Base-by-base conservation (phyloP, 169 alveolate genomes). In the Babesia divergens region DNA sequence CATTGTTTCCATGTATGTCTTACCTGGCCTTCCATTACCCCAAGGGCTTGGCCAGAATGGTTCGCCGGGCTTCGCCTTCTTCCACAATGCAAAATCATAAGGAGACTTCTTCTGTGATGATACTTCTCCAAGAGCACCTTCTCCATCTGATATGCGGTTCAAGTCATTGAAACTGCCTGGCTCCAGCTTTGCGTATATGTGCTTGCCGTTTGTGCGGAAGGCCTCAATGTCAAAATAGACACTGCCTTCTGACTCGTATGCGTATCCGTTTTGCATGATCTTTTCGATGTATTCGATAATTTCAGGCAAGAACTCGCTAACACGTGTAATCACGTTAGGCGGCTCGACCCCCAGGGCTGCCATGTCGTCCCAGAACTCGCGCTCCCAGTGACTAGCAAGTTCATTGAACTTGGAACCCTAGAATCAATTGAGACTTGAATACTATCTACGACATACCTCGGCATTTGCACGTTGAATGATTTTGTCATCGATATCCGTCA, bases 1-100 rank as follows among this genome's bases (percentile, higher is more conserved):
- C 47, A 14, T 38, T 38, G 14, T 9, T 13, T n/a, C 24, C 11
- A n/a, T 13, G 16, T 3, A 0, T 37, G 2, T 20, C 81, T 9
- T 16, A 83, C 94, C 99, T 6, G 99, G 99, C 68, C 99, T 90
- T 34, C 99, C 99, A 56, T 89, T 81, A 29, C 99, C 99, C 98
- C 99, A 98, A 0, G 98, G 99, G 24, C 98, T 93, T 14, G 90
- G 95, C 99, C 99, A 98, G 62, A 75, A 84, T 4, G 99, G 99
- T 83, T 98, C 99, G 58, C 90, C 95, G 32, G 90, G 94, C 81
- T 97, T 96, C 3, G 98, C 93, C 40, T 93, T 92, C 84, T 98
- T 98, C 99, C 99, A 97, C 42, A 98, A 90, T 6, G 99, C 99
- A 87, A 98, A 98, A 82, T 98, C 99, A 38, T 84, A 77, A 9